Conservation (phyloP, 192 early-diverging fungal species). For the Paraglomus occultum region DNA sequence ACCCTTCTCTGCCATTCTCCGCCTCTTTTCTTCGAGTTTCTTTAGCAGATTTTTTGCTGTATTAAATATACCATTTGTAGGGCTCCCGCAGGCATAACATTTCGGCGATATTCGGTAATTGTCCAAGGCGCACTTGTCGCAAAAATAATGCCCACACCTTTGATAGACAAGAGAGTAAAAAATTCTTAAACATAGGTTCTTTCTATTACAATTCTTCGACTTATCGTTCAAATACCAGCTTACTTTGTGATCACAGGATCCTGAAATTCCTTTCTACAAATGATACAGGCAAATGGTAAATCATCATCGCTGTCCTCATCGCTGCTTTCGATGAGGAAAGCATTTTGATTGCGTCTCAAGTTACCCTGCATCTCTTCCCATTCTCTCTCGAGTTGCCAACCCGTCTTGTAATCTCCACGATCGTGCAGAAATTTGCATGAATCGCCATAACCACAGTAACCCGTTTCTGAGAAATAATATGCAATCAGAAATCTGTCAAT, state of each 20-base stretch:
- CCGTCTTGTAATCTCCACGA: conserved; percentile 92
- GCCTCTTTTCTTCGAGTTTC: conserved; percentile 43
- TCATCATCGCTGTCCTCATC: conserved; percentile 69
- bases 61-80: conserved; percentile 85
- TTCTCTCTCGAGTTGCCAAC: conserved; percentile 97
- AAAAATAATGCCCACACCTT: conserved; percentile 95
- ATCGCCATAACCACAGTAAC: conserved; percentile 97
- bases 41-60: conserved; percentile 70
- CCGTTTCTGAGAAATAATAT: conserved; percentile 55
- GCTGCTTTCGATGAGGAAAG: conserved; percentile 43
- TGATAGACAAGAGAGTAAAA: background rate
- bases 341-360: conserved; percentile 48
- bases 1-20: conserved; percentile 36
- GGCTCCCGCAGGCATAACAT: conserved; percentile 85
- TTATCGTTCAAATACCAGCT: conserved; percentile 30
- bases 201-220: background rate
- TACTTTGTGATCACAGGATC: conserved; percentile 88
- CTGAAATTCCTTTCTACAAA: conserved; percentile 86
- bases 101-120: conserved; percentile 81
- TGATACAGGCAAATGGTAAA: conserved; percentile 92
- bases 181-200: conserved; percentile 9
- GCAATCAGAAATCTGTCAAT: background rate
- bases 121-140: conserved; percentile 88
- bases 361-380: conserved; percentile 89
- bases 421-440: conserved; percentile 98